Evolutionary conservation across 2,329 filamentous ascomycete genomes (phyloP), one percentile per base, ranked within the genome.

Genomic region (Aspergillus carbonarius): DNA sequence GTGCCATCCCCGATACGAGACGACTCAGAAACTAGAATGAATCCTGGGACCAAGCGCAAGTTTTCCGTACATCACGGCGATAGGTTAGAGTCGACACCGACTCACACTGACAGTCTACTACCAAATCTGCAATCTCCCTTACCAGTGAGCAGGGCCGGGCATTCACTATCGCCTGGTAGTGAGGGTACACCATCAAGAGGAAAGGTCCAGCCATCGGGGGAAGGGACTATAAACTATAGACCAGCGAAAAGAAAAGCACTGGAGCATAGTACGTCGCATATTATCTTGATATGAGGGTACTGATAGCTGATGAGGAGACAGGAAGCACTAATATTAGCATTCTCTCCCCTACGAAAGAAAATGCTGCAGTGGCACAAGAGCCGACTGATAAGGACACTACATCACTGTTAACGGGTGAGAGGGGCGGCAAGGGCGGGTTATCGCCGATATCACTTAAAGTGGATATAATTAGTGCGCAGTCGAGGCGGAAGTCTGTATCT

Each of bases 21-120:
- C 6, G 32, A 53, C 47, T 32, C 59, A 4, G 57, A n/a, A 30
- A 63, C 66, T 40, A 64, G 71, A 4, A 64, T 77, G 3, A 78
- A 79, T 52, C 78, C 78, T 51, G 82, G 82, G 17, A 78, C 81
- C 23, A 86, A 87, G 72, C 78, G 84, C 50, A 86, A 87, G 67
- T 79, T 86, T 53, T 81, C 77, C 56, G 78, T 81, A 17, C 76
- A 82, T 40, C 82, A 85, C 39, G 79, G 83, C 18, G 78, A 79
- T 25, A 56, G 47, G n/a, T 60, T 67, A 46, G 58, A 61, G 10
- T 57, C 61, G 5, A 53, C 56, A 23, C 34, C 58, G 2, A 40
- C 40, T 17, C 66, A 66, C 7, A 67, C 73, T 20, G 72, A 75
- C 46, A 72, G 70, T 54, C 75, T 75, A 50, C 63, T 74, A 60